A percentile compares a stretch with the other conserved stretches of the same genome.
These are phyloP conservation scores for Tetrapyrgos nigripes DNA, from an alignment of 1,284 basidiomycete species.

Conservation along the genomic window DNA sequence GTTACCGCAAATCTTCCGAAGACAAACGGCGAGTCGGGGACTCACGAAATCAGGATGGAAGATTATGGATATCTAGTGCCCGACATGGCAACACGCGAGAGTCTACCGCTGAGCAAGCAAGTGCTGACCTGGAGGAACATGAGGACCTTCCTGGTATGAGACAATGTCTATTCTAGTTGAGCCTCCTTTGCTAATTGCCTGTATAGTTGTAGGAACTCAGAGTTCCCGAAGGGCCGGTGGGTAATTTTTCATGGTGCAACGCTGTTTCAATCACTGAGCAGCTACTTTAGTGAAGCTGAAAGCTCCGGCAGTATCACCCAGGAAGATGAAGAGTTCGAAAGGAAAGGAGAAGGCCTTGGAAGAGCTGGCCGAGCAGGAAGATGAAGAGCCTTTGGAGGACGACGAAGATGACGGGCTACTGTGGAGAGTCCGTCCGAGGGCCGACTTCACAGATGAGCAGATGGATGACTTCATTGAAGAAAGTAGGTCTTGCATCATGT, in stretches of 20 bases:
- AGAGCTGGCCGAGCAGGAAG: background rate
- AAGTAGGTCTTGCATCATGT: background rate
- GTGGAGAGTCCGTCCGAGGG: background rate
- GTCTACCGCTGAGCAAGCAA: background rate
- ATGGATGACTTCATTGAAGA: background rate
- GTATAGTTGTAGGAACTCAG: background rate
- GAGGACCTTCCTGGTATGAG: too few species aligned
- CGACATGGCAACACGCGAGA: background rate
- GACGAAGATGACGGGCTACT: background rate
- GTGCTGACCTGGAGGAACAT: background rate
- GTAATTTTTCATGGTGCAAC: background rate
- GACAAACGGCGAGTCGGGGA: background rate
- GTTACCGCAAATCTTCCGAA: too few species aligned
- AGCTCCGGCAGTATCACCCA: too few species aligned
- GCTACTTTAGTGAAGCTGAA: too few species aligned
- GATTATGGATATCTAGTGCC: background rate
- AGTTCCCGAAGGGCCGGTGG: background rate
- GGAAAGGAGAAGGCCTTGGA: background rate
- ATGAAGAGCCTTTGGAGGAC: background rate
- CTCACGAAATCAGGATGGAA: background rate
- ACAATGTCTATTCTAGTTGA: too few species aligned
- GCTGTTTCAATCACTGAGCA: too few species aligned
- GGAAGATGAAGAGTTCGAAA: too few species aligned
- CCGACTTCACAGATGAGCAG: background rate
- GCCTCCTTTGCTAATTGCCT: too few species aligned